Conservation (phyloP, 768 basidiomycete genomes). For the Cyclocybe cylindracea region DNA sequence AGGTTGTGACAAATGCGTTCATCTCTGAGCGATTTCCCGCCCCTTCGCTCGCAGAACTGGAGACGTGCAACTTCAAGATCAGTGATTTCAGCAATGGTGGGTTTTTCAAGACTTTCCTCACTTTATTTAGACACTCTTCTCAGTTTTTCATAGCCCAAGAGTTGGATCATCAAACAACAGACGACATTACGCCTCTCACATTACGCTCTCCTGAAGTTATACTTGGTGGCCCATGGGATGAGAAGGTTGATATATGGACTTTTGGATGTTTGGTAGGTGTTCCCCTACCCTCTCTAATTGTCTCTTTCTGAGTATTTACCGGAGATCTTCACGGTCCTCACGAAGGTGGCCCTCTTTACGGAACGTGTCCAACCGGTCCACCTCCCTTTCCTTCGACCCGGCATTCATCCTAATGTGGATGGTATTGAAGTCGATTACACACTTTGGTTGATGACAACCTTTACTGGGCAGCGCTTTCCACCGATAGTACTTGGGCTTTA, state of each 20-base stretch:
- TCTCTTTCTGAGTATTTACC: too few species aligned
- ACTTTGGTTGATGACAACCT: too few species aligned
- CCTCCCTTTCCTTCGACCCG: too few species aligned
- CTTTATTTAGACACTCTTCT: constrained; percentile 5
- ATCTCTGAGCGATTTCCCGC: constrained; percentile 15
- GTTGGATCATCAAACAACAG: constrained; percentile 8
- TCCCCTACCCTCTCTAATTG: too few species aligned
- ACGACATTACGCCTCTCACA: constrained; percentile 13
- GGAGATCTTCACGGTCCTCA: too few species aligned
- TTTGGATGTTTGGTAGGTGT: constrained; percentile 23
- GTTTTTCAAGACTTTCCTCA: not conserved
- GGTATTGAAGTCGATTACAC: too few species aligned
- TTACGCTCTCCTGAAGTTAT: constrained; percentile 23
- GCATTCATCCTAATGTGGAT: too few species aligned
- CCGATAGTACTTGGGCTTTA: too few species aligned
- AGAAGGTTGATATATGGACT: constrained; percentile 27
- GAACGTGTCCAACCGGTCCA: too few species aligned
- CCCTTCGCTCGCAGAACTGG: constrained; percentile 16
- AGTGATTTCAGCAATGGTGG: constrained; percentile 17
- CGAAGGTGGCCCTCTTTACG: too few species aligned
- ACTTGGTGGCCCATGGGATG: constrained; percentile 22
- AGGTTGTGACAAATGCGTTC: constrained; percentile 13
- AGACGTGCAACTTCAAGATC: constrained; percentile 13
- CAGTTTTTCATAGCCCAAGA: constrained; percentile 2
- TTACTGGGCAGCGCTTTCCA: too few species aligned